Base-by-base conservation (phyloP, 1,284 basidiomycete genomes). In the Marasmius sp. region DNA sequence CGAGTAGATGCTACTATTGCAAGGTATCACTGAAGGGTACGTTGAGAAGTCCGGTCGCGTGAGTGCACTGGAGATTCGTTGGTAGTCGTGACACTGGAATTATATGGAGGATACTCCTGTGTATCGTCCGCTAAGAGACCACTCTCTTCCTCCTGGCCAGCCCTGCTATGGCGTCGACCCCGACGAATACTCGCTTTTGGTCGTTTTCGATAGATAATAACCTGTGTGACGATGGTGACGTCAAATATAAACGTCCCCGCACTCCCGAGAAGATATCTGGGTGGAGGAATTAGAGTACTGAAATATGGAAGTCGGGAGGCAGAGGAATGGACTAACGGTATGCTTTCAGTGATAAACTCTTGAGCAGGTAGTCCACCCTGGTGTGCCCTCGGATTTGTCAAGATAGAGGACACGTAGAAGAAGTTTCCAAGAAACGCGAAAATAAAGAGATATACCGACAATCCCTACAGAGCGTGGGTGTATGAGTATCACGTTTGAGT, bases 381-480 rank as follows among this genome's bases (percentile, higher is more conserved):
- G 59, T 72, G 74, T 57, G 85, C 78, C 57, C 81, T 79, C 2
- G 88, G 85, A 49, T 88, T 89, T 11, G 84, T 80, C 33, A 96
- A 72, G 68, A 97, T 92, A 6, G 94, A 95, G 49, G 88, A 74
- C 59, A 96, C 94, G 72, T 97, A 97, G 71, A 95, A 93, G 9
- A 86, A 76, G 75, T 97, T 98, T 61, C 95, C 95, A 38, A 93
- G 77, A 74, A 97, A 97, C 5, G 95, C 95, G 71, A 92, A 94
- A 51, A 95, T 73, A 74, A 98, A 98, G 20, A 98, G 83, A 71
- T 89, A 89, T 75, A 97, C 91, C n/a, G 95, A 95, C 48, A 98
- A 83, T 6, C 95, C 95, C 84, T 91, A 67, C 38, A 64, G 57
- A 45, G 33, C 38, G 22, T 22, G 52, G 45, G 50, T 14, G 16